Evolutionary conservation across 2,329 filamentous ascomycete genomes (phyloP), one percentile per base, ranked within the genome.

Genomic region (Orbilia brochopaga): DNA sequence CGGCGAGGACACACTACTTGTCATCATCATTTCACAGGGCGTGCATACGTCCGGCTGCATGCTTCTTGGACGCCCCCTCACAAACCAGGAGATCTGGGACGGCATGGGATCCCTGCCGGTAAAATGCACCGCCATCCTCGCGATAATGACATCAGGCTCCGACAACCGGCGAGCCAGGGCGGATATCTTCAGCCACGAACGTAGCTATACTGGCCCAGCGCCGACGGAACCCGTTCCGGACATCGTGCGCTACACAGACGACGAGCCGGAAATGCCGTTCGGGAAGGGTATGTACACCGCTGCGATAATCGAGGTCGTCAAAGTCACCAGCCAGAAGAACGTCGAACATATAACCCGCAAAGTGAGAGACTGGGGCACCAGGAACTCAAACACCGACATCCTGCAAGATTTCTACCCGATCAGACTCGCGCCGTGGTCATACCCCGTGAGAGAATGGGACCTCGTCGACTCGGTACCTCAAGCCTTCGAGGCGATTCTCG

Each of bases 351-450:
- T 64, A 23, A 23, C 56, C 5, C 13, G 11, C 13, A 32, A 44
- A n/a, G 27, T 70, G 8, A 59, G 42, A 23, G 66, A 70, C 51
- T 15, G 10, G 15, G 50, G 46, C 11, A 48, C 10, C 10, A n/a
- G n/a, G n/a, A n/a, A n/a, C n/a, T n/a, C n/a, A 24, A 35, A 32
- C 27, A 19, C 37, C 0, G 50, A 64, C 54, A 27, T 30, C 15
- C 52, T 60, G 5, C 2, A 2, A 10, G 59, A 56, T 21, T 56
- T 44, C 19, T 10, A 30, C n/a, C 37, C 54, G 1, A 17, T 70
- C 23, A 64, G 64, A 35, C 21, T 64, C 8, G 50, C 54, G n/a
- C 66, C 66, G 27, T 70, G 66, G 66, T 37, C 21, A 13, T 70
- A 70, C 46, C 7, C 13, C 10, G 8, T 52, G 19, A 27, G n/a